Base-by-base conservation (phyloP, 441 rosid species). In the Pelargonium cotyledonis region DNA sequence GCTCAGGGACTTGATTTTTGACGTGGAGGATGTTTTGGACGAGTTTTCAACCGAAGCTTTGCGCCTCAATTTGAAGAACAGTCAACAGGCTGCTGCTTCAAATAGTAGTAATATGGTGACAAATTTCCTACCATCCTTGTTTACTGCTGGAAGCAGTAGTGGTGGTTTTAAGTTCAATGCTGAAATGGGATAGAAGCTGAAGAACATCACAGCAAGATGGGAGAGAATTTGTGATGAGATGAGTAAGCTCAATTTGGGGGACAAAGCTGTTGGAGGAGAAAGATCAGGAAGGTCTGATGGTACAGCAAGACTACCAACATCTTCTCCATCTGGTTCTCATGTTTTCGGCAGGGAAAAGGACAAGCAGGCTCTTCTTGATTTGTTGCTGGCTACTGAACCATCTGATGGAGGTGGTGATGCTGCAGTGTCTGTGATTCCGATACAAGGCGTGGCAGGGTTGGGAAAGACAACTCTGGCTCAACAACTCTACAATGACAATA, bases 391-490 rank as follows among this genome's bases (percentile, higher is more conserved):
- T 6, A 1, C 8, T 19, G 40, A 35, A 35, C 40, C 6, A 5
- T 0, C 7, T 35, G 12, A 7, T 10, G 14, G 12, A 0, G 5
- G 35, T 4, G 31, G 62, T 21, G 29, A 0, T 58, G 5, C 1
- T 18, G 63, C 2, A 0, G 63, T 58, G 10, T 6, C 55, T 18
- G 31, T 44, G 23, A 49, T 72, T 35, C 0, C 71, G 15, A 11
- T 71, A 1, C 23, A 68, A 10, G 78, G 78, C 9, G 58, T 71
- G 60, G 64, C 51, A 21, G 77, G 77, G 8, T 3, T 68, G 8
- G 73, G 71, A 5, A 71, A 72, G 35, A 68, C 75, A 1, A 29
- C 73, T 41, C n/a, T 66, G 4, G 43, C 70, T 44, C 67, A 71
- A 38, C 14, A 41, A 9, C 29, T 43, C 5, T 65, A 53, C 6